Evolutionary conservation across 2,329 filamentous ascomycete genomes (phyloP), one percentile per base, ranked within the genome.

Genomic region (Hirsutella minnesotensis): DNA sequence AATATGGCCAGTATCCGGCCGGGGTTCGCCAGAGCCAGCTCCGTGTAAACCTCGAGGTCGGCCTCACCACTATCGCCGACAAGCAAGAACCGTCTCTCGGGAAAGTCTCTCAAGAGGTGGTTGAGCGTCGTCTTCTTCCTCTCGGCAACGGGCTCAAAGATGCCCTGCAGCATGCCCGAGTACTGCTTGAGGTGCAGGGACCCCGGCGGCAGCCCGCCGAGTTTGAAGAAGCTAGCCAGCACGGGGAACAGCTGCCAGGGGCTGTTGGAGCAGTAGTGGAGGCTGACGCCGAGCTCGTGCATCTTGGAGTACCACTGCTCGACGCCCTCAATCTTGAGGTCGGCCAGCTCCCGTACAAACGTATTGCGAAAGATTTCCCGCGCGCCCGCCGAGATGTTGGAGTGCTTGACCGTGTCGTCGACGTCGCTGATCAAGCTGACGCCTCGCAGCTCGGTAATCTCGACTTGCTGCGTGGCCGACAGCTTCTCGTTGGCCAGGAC

Each of bases 251-350:
- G 73, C 59, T 98, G 94, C 94, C 94, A 98, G 1, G 92, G 92
- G 40, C 90, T 94, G 62, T 98, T 98, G n/a, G 92, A 98, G 50
- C 95, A 94, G 60, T 98, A 98, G 58, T 98, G 94, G 41, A 98
- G 75, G 53, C 81, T 78, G 20, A 96, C 90, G 16, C 89, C 88
- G 66, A 90, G 78, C 18, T 79, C 70, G 33, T 83, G 74, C 64
- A 98, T 72, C 18, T 71, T 71, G 30, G 70, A 78, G 57, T 96
- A 98, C 90, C 92, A 96, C 48, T 94, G 86, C 45, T 72, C 77
- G 18, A 96, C 89, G 2, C 92, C 92, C 15, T 88, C 82, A 19
- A 98, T 79, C 0, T 80, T 87, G 38, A 96, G 70, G 46, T 90
- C 87, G 3, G 66, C 70, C 1, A 96, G 68, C 37, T 95, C 87